Conservation (phyloP, 2,329 filamentous ascomycete genomes). For the Cryphonectria nitschkei region DNA sequence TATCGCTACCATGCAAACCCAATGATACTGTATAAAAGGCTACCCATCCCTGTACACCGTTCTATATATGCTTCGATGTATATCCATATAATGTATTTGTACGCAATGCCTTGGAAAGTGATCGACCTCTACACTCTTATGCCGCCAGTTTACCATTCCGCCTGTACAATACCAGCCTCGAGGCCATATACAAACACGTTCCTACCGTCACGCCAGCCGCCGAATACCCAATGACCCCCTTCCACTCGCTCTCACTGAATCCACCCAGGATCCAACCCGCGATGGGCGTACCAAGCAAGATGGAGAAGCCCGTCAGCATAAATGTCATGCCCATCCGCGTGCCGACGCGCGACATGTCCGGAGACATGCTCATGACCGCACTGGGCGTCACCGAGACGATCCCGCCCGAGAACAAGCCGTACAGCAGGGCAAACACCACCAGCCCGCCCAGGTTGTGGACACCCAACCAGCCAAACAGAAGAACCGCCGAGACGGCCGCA, state of each 20-base stretch:
- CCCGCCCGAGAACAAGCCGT: conserved; percentile 51
- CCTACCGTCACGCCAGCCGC: conserved; percentile 38
- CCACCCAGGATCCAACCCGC: conserved; percentile 51
- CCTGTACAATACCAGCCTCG: conserved; percentile 34
- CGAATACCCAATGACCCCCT: conserved; percentile 39
- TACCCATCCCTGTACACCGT: too few species aligned
- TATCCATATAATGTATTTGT: too few species aligned
- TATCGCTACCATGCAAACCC: too few species aligned
- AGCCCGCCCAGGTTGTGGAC: conserved; percentile 42
- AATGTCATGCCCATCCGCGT: conserved; percentile 49
- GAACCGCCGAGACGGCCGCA: conserved; percentile 38
- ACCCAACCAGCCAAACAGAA: conserved; percentile 47
- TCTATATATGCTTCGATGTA: too few species aligned
- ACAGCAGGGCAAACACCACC: conserved; percentile 47
- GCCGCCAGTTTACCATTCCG: conserved; percentile 29
- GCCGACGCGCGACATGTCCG: conserved; percentile 43
- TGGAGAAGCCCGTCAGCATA: conserved; percentile 45
- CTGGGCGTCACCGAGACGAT: conserved; percentile 48
- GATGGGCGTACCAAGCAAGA: conserved; percentile 55
- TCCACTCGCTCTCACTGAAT: conserved; percentile 37
- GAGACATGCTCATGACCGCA: conserved; percentile 42
- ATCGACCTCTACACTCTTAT: neutral
- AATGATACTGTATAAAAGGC: too few species aligned
- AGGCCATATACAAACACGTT: conserved; percentile 30
- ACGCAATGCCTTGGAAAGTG: neutral